These are phyloP conservation scores for Fraxinus platypoda DNA, from an alignment of 305 asterid species.

Conservation along the genomic window DNA sequence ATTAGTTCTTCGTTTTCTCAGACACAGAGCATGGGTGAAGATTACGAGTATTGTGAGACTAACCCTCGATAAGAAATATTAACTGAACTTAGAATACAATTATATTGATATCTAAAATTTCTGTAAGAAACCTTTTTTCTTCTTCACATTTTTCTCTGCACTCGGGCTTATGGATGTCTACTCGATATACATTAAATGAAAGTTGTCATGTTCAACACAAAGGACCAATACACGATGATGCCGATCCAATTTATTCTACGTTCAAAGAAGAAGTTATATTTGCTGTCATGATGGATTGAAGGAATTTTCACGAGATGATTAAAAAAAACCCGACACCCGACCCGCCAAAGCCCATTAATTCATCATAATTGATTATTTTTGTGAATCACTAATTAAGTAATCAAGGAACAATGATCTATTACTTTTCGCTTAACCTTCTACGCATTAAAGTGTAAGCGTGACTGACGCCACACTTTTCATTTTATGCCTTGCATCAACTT, in stretches of 20 bases:
- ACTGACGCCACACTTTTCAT: background rate
- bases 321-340: too few species aligned
- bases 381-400: background rate
- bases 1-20: too few species aligned
- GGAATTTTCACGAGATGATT: background rate
- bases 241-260: background rate
- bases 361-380: background rate
- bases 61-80: too few species aligned
- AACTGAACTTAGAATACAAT: too few species aligned
- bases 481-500: constrained; percentile 36
- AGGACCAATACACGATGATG: background rate
- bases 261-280: background rate
- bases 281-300: background rate
- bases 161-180: background rate
- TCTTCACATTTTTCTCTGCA: too few species aligned
- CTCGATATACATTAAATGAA: too few species aligned
- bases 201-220: background rate
- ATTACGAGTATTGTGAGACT: too few species aligned
- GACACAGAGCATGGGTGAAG: too few species aligned
- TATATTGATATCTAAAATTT: too few species aligned
- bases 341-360: background rate
- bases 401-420: background rate
- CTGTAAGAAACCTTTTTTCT: too few species aligned
- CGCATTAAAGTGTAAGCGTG: constrained; percentile 51
- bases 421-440: constrained; percentile 34